These are phyloP conservation scores for Tirmania nivea DNA, from an alignment of 495 filamentous ascomycete genomes.

Conservation along the genomic window DNA sequence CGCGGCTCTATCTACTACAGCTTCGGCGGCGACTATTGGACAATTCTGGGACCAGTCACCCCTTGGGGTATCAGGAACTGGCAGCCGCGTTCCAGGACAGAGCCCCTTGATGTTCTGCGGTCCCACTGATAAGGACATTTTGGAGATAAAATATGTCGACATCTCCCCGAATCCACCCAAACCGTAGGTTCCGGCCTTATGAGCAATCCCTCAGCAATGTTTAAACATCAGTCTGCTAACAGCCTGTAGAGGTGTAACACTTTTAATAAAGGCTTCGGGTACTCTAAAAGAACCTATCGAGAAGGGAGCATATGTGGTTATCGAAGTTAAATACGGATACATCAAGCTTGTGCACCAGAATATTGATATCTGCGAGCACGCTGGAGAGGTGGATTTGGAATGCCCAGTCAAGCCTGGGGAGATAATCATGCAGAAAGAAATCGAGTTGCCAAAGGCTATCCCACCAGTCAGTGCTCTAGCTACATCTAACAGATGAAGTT, in stretches of 20 bases:
- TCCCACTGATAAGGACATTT: constrained; percentile 34
- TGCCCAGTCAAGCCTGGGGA: constrained; percentile 70
- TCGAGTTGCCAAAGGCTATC: constrained; percentile 69
- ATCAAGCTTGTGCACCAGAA: constrained; percentile 65
- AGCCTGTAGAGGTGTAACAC: constrained; percentile 42
- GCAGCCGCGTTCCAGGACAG: constrained; percentile 39
- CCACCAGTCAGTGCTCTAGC: constrained; percentile 46
- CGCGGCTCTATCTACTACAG: no score
- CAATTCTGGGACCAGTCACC: no score
- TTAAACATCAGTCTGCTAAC: neutral
- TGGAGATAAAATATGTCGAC: constrained; percentile 59
- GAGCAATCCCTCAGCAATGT: constrained; percentile 3
- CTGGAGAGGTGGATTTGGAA: constrained; percentile 64
- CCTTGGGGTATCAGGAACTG: neutral
- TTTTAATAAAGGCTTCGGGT: constrained; percentile 59
- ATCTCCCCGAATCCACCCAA: constrained; percentile 67
- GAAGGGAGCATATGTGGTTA: constrained; percentile 53
- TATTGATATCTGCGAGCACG: constrained; percentile 70
- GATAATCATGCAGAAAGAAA: constrained; percentile 49
- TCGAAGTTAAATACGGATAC: constrained; percentile 82
- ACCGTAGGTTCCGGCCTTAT: constrained; percentile 38
- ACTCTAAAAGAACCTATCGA: constrained; percentile 42
- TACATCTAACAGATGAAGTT: neutral
- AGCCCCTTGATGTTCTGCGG: constrained; percentile 57
- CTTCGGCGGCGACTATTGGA: no score